A percentile compares a stretch with the other conserved stretches of the same genome.
Evolutionary conservation across 1,284 basidiomycete species (phyloP).

Genomic region (Binderoboletus segoi): DNA sequence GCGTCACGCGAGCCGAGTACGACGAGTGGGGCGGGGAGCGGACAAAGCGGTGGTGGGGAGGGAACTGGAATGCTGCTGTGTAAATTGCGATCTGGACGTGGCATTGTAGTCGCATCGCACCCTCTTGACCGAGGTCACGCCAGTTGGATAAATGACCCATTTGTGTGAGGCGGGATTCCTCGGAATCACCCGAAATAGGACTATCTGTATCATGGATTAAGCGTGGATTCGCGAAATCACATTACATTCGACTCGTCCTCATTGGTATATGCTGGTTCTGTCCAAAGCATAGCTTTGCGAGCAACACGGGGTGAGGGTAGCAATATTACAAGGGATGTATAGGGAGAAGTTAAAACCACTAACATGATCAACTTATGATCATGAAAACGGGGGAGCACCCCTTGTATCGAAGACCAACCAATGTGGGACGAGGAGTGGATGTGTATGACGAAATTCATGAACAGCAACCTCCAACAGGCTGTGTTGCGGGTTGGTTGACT

Average conservation of each 20-base stretch:
- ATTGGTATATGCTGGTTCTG: too few relatives aligned
- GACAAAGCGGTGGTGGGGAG: slow-evolving; percentile 79
- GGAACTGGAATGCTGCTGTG: slow-evolving; percentile 66
- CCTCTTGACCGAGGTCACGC: too few relatives aligned
- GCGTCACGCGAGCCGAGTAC: slow-evolving; percentile 80
- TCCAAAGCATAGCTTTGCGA: background rate
- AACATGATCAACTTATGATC: slow-evolving; percentile 8
- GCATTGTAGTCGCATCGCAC: too few relatives aligned
- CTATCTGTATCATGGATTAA: too few relatives aligned
- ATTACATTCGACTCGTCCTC: too few relatives aligned
- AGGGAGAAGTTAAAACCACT: slow-evolving; percentile 13
- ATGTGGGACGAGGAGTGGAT: background rate
- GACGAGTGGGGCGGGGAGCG: slow-evolving; percentile 90
- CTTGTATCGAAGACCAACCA: slow-evolving; percentile 10
- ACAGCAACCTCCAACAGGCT: slow-evolving; percentile 56
- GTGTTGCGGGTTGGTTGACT: slow-evolving; percentile 60
- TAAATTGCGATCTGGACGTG: background rate
- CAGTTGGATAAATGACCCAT: too few relatives aligned
- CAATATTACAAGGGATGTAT: slow-evolving; percentile 26
- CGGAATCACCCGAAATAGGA: too few relatives aligned
- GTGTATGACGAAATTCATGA: slow-evolving; percentile 39
- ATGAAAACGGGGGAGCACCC: slow-evolving; percentile 8
- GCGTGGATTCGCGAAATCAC: too few relatives aligned
- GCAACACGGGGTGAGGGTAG: slow-evolving; percentile 7
- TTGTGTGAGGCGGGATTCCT: too few relatives aligned